These are phyloP conservation scores for Podaxis mareebaensis DNA, from an alignment of 768 basidiomycete genomes.

Conservation along the genomic window DNA sequence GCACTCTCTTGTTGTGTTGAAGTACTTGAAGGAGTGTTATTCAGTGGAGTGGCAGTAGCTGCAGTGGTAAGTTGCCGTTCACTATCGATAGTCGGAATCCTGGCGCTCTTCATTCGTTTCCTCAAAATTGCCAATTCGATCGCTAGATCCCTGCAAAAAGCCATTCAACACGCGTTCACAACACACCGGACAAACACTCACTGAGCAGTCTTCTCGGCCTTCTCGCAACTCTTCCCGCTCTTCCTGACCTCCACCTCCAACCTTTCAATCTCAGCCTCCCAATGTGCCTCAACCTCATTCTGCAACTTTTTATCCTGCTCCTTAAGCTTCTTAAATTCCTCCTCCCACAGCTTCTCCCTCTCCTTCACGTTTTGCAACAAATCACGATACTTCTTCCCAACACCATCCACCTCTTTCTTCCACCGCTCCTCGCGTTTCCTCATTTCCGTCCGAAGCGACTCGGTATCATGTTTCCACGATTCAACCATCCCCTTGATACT, in stretches of 20 bases:
- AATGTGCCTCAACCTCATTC: slow-evolving; percentile 60
- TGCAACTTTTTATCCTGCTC: slow-evolving; percentile 49
- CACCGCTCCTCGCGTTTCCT: slow-evolving; percentile 69
- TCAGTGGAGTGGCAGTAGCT: too few species aligned
- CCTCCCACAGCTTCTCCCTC: slow-evolving; percentile 44
- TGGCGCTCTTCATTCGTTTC: slow-evolving; percentile 53
- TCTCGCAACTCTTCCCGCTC: slow-evolving; percentile 54
- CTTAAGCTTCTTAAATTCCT: slow-evolving; percentile 46
- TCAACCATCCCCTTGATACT: slow-evolving; percentile 73
- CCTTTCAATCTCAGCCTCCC: slow-evolving; percentile 55
- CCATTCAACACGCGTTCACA: slow-evolving; percentile 8
- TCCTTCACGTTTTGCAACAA: slow-evolving; percentile 64
- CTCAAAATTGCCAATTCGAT: slow-evolving; percentile 68
- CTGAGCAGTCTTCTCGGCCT: slow-evolving; percentile 63
- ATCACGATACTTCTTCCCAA: slow-evolving; percentile 68
- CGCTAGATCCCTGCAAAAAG: slow-evolving; percentile 43
- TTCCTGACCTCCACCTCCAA: slow-evolving; percentile 56
- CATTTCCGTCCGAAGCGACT: slow-evolving; percentile 74
- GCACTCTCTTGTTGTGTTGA: not conserved
- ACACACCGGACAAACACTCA: slow-evolving; percentile 33
- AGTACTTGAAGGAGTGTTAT: not conserved
- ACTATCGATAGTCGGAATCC: not conserved
- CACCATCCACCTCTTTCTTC: slow-evolving; percentile 63
- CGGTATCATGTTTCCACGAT: slow-evolving; percentile 74
- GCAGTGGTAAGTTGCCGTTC: not conserved